Conservation (phyloP, 2,329 filamentous ascomycete species). For the Chalaropsis ovoidea region DNA sequence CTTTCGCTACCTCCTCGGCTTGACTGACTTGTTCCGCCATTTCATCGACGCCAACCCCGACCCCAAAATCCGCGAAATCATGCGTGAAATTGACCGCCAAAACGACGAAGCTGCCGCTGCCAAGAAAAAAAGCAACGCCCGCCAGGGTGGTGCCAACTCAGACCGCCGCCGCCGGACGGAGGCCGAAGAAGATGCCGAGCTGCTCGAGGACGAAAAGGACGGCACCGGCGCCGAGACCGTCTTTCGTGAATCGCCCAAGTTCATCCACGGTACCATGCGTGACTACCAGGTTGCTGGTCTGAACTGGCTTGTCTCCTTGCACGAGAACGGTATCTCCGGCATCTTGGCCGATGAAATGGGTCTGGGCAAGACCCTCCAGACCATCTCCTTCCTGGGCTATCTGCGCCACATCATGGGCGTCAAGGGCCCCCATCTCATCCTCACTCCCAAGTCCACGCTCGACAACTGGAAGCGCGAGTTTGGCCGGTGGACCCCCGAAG, state of each 20-base stretch:
- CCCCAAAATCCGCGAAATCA: constrained; percentile 85
- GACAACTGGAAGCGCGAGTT: constrained; percentile 99
- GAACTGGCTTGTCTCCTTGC: constrained; percentile 95
- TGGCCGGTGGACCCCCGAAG: constrained; percentile 83
- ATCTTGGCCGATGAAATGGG: constrained; percentile 99
- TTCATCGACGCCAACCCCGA: constrained; percentile 98
- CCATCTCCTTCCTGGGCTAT: constrained; percentile 93
- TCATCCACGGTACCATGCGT: constrained; percentile 78
- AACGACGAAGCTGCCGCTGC: constrained; percentile 60
- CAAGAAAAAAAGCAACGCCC: constrained; percentile 62
- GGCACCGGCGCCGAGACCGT: constrained; percentile 78
- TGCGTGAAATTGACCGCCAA: constrained; percentile 87
- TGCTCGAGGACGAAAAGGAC: constrained; percentile 74
- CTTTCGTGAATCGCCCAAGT: constrained; percentile 89
- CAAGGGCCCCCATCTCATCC: constrained; percentile 80
- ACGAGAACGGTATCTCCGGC: constrained; percentile 97
- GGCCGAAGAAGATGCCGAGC: constrained; percentile 92
- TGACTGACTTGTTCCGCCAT: constrained; percentile 95
- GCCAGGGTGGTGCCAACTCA: constrained; percentile 73
- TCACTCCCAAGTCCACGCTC: constrained; percentile 90
- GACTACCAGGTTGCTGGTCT: constrained; percentile 93
- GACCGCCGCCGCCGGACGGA: constrained; percentile 81
- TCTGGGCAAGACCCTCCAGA: constrained; percentile 93
- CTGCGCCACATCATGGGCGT: constrained; percentile 83
- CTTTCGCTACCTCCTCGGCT: constrained; percentile 86